These are phyloP conservation scores for Penicillium angulare DNA, from an alignment of 495 filamentous ascomycete species.

Conservation along the genomic window DNA sequence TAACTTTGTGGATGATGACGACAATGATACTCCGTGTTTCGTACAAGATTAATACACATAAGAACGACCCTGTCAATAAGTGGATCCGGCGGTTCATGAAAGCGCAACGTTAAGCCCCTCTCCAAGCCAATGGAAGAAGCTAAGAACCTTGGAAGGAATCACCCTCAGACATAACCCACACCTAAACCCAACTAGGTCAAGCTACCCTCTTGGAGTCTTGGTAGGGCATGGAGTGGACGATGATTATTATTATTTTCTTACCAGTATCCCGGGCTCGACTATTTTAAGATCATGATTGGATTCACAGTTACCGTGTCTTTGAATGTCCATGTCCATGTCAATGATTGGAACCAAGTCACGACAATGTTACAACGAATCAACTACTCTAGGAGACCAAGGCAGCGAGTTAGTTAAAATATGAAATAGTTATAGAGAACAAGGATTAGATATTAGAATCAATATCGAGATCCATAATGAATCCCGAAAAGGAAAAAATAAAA, in stretches of 20 bases:
- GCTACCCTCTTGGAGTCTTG: neutral
- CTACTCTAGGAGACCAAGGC: neutral
- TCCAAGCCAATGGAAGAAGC: constrained; percentile 31
- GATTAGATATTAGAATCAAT: no score
- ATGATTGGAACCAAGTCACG: constrained; percentile 5
- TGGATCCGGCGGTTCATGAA: constrained; percentile 9
- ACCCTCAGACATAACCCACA: constrained; percentile 17
- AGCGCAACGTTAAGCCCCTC: constrained; percentile 23
- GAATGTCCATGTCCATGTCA: no score
- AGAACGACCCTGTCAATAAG: constrained; percentile 26
- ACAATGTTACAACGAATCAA: neutral
- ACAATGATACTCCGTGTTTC: no score
- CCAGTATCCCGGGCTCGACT: neutral
- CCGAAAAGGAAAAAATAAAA: neutral
- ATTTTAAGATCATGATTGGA: constrained; percentile 4
- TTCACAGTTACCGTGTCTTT: no score
- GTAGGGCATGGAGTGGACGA: neutral
- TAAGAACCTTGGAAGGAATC: constrained; percentile 30
- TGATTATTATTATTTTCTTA: neutral
- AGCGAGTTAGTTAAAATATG: neutral
- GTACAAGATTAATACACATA: no score
- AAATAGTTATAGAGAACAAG: neutral
- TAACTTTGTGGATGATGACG: neutral
- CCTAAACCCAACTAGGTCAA: constrained; percentile 3
- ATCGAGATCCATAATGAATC: neutral